Evolutionary conservation across 371 early-diverging fungal species (phyloP).

Genomic region (Parasitella parasitica): DNA sequence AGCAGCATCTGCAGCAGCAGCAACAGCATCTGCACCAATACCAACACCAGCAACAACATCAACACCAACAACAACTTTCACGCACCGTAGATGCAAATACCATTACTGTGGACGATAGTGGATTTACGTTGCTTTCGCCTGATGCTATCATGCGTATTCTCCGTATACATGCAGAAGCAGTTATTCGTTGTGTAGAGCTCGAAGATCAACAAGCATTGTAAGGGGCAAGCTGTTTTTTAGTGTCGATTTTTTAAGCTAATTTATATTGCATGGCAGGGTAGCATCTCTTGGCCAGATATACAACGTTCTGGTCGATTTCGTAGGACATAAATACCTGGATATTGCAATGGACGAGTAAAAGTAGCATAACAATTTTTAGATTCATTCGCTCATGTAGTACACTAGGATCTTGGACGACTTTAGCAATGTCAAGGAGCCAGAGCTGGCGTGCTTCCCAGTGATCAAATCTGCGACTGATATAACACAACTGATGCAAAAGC

Average conservation of each 20-base stretch:
- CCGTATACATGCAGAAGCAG: conserved; percentile 84
- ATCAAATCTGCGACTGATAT: conserved; percentile 72
- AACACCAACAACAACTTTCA: background rate
- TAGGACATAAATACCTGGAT: conserved; percentile 80
- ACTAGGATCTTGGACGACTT: conserved; percentile 82
- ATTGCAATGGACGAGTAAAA: conserved; percentile 82
- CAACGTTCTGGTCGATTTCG: conserved; percentile 67
- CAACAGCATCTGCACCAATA: background rate
- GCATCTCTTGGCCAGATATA: conserved; percentile 57
- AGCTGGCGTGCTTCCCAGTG: conserved; percentile 66
- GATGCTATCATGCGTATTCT: conserved; percentile 66
- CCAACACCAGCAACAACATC: background rate
- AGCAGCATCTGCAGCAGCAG: background rate
- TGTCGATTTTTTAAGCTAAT: background rate
- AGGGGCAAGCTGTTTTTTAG: background rate
- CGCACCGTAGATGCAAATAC: conserved; percentile 17
- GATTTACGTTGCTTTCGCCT: conserved; percentile 59
- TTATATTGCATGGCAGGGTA: conserved; percentile 13
- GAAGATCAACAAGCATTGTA: conserved; percentile 69
- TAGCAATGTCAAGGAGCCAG: conserved; percentile 66
- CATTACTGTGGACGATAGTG: conserved; percentile 36
- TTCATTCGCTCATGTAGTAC: conserved; percentile 45
- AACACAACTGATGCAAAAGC: conserved; percentile 84
- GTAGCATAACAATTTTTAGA: too few relatives aligned
- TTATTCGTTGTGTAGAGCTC: conserved; percentile 81